Evolutionary conservation across 306 rosid species (phyloP).

Genomic region (Lathyrus sativus): DNA sequence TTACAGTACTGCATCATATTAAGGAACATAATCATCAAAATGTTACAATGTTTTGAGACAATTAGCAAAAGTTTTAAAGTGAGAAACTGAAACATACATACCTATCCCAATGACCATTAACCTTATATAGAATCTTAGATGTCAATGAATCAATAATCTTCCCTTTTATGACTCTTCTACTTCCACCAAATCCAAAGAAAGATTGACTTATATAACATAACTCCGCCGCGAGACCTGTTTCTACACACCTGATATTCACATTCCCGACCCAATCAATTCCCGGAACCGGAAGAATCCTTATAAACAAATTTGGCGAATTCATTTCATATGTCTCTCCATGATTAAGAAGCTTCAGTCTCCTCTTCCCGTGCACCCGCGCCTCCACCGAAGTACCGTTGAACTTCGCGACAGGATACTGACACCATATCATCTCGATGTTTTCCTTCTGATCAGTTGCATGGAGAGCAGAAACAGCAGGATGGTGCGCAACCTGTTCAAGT

Average conservation of each 20-base stretch:
- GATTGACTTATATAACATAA: conserved; percentile 51
- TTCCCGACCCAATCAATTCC: conserved; percentile 73
- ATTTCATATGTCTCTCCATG: conserved; percentile 83
- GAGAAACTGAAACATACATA: conserved; percentile 31
- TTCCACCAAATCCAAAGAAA: conserved; percentile 67
- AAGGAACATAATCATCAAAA: conserved; percentile 15
- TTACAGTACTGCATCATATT: conserved; percentile 60
- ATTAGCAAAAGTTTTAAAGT: neutral
- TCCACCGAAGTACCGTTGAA: conserved; percentile 76
- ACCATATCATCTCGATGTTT: conserved; percentile 75
- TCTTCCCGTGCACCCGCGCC: conserved; percentile 63
- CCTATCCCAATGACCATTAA: conserved; percentile 96
- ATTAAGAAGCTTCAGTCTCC: conserved; percentile 67
- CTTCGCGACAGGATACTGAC: conserved; percentile 64
- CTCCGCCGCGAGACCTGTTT: conserved; percentile 75
- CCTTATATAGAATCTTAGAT: conserved; percentile 58
- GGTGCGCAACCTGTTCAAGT: conserved; percentile 90
- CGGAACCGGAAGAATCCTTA: conserved; percentile 65
- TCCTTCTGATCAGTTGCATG: conserved; percentile 81
- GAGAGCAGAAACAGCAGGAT: conserved; percentile 88
- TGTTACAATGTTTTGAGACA: neutral
- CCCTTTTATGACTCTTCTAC: conserved; percentile 65
- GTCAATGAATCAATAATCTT: conserved; percentile 62
- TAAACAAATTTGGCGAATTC: conserved; percentile 68
- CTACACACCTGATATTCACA: conserved; percentile 54